phyloP scores from a whole-genome alignment of 2,329 filamentous ascomycete species.

The Raffaelea albimanens region DNA sequence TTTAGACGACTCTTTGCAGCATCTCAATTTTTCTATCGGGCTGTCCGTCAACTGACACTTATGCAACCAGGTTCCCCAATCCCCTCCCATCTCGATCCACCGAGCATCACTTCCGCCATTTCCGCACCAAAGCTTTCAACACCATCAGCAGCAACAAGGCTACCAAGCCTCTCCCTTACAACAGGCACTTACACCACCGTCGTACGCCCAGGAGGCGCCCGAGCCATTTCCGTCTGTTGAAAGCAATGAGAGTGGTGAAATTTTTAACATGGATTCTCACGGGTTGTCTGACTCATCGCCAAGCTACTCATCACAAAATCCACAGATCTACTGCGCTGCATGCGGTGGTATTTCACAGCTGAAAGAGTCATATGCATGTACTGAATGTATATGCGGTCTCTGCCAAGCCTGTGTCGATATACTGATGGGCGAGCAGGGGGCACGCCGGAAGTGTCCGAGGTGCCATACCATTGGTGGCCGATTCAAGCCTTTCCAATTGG shows the following conservation, averaged over 20 bases:
- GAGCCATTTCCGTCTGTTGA: constrained; percentile 89
- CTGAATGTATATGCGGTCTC: constrained; percentile 89
- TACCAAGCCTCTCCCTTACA: constrained; percentile 89
- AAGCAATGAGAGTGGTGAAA: constrained; percentile 61
- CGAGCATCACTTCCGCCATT: constrained; percentile 54
- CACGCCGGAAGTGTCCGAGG: constrained; percentile 66
- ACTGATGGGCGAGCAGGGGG: constrained; percentile 65
- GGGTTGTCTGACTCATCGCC: constrained; percentile 63
- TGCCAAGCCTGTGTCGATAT: constrained; percentile 82
- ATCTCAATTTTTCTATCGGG: neutral
- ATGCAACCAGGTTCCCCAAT: constrained; percentile 47
- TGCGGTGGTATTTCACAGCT: constrained; percentile 71
- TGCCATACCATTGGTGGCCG: constrained; percentile 71
- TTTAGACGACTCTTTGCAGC: too few species aligned
- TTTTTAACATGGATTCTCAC: constrained; percentile 59
- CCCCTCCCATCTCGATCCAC: constrained; percentile 54
- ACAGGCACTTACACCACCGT: constrained; percentile 79
- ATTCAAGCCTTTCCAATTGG: constrained; percentile 79
- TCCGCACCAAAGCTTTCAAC: constrained; percentile 36
- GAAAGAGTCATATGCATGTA: constrained; percentile 84
- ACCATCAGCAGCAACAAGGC: constrained; percentile 23
- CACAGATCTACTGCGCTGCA: constrained; percentile 87
- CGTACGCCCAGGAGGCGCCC: constrained; percentile 53
- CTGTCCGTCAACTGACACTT: neutral
- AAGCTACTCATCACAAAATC: constrained; percentile 61